Conservation (phyloP, 1,139 yeast genomes). For the Protomyces macrosporus region DNA sequence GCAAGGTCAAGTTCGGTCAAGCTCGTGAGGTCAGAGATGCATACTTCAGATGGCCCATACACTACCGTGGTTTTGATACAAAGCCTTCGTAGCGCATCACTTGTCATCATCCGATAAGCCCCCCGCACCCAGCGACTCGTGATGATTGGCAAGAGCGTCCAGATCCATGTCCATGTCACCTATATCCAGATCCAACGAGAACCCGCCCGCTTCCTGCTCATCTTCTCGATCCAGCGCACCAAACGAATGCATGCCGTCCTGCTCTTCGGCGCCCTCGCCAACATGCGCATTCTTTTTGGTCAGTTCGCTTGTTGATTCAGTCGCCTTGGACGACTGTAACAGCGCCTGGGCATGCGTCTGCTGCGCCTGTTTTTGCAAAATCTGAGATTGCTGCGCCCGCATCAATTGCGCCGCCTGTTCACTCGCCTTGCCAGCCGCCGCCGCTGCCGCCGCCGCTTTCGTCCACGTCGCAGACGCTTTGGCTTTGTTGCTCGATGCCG, state of each 20-base stretch:
- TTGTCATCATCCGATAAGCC: background rate
- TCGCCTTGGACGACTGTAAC: conserved; percentile 3
- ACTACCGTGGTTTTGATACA: too few species aligned
- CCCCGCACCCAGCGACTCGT: background rate
- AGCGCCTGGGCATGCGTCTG: conserved; percentile 9
- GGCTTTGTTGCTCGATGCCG: background rate
- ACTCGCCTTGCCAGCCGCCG: conserved; percentile 1
- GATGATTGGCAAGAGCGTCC: conserved; percentile 1
- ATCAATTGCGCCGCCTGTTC: conserved; percentile 18
- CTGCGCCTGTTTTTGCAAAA: conserved; percentile 17
- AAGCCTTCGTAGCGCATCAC: background rate
- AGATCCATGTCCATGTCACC: conserved; percentile 12
- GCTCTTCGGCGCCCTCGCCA: background rate
- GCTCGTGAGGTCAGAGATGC: too few species aligned
- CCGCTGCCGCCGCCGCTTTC: background rate
- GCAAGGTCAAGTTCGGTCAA: too few species aligned
- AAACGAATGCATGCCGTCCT: background rate
- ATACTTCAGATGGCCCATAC: too few species aligned
- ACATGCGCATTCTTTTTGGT: background rate
- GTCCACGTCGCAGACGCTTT: background rate
- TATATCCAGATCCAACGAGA: conserved; percentile 6
- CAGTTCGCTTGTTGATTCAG: background rate
- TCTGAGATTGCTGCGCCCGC: conserved; percentile 17
- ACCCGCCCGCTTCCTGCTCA: background rate
- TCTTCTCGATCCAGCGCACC: background rate